These are phyloP conservation scores for Meyerozyma guilliermondii DNA, from an alignment of 1,139 yeast species.

Conservation along the genomic window DNA sequence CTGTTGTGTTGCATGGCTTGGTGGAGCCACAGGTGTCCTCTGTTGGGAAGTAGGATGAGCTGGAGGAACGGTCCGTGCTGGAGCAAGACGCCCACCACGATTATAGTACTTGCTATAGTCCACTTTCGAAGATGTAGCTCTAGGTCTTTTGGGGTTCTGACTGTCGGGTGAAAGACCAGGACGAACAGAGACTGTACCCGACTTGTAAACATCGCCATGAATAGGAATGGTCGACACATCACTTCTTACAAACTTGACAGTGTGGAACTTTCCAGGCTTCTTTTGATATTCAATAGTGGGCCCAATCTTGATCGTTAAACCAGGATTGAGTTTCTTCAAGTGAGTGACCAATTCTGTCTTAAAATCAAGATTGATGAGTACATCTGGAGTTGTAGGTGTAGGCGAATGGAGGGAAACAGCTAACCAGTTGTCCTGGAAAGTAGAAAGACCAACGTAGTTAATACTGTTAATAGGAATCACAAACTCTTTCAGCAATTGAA, in stretches of 20 bases:
- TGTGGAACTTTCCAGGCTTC: conserved; percentile 80
- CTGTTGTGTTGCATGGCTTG: conserved; percentile 4
- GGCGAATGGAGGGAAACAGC: conserved; percentile 58
- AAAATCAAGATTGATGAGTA: conserved; percentile 72
- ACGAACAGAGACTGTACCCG: conserved; percentile 79
- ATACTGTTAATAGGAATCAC: conserved; percentile 58
- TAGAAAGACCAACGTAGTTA: conserved; percentile 63
- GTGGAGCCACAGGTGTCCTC: conserved; percentile 7
- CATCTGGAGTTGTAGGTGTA: conserved; percentile 64
- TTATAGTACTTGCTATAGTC: conserved; percentile 43
- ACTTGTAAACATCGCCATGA: conserved; percentile 73
- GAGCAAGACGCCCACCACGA: conserved; percentile 19
- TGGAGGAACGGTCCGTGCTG: background rate
- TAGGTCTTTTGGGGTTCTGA: conserved; percentile 67
- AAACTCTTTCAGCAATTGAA: conserved; percentile 62
- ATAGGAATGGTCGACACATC: conserved; percentile 50
- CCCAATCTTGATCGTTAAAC: conserved; percentile 61
- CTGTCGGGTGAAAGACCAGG: conserved; percentile 76
- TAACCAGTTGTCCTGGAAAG: conserved; percentile 88
- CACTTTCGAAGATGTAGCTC: conserved; percentile 33
- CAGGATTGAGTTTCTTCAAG: conserved; percentile 57
- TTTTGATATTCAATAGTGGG: conserved; percentile 78
- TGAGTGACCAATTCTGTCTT: conserved; percentile 88
- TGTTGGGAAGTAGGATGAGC: background rate
- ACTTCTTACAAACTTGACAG: conserved; percentile 63